Evolutionary conservation across 192 early-diverging fungal species (phyloP), one percentile per base, ranked within the genome.

Genomic region (Umbelopsis vinacea): DNA sequence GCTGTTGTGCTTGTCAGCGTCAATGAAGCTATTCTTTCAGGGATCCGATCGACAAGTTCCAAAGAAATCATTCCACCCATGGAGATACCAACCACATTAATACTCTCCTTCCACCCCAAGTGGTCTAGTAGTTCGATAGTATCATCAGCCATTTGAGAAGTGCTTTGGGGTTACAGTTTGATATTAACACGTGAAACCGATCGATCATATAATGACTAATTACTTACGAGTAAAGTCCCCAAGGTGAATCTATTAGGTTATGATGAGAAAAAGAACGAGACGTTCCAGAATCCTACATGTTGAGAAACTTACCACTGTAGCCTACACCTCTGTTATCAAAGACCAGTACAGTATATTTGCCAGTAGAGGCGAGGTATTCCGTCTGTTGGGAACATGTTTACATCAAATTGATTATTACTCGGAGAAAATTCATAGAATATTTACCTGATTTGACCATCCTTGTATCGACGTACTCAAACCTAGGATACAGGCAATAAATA

Each of bases 261-360:
- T 22, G 14, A 21, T 33, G 22, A 70, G 43, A 46, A 40, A 69
- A 71, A 60, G 54, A 46, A 29, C 29, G 29, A 29, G 29, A 3
- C 29, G 29, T 29, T 29, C 29, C 29, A 29, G 1, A 29, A 29
- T 2, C 29, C 29, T 3, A 29, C 29, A 29, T 29, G 29, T 2
- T 29, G 29, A 29, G 29, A 29, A 72, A 4, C 73, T 79, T 69
- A 78, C 85, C 85, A 9, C 83, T 85, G 63, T 79, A 76, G 11
- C 95, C 95, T 38, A 88, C 86, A 14, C 93, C 95, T 50, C 93
- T 84, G 85, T 96, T 96, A 69, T 96, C 95, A 73, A 95, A 95
- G 19, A 94, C 85, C 26, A 91, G 85, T 6, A 90, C 82, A 3
- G 89, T 90, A 73, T 88, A 95, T 47, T 92, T 87, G 19, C 85